phyloP scores from a whole-genome alignment of 495 filamentous ascomycete genomes.

The Neurospora sp. region DNA sequence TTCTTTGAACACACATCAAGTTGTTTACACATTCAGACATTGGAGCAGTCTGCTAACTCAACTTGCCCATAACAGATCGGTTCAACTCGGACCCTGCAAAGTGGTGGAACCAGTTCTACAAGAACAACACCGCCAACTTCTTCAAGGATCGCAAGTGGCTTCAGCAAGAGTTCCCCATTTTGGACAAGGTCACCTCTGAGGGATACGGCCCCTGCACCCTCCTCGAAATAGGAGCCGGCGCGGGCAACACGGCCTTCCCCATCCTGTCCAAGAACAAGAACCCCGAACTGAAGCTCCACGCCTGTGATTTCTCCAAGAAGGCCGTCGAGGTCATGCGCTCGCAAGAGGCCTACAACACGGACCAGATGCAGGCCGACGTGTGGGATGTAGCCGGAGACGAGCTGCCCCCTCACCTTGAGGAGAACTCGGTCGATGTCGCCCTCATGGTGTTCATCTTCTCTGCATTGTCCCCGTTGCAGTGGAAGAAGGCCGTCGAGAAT shows the following conservation, averaged over 20 bases:
- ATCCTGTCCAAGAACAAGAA: constrained; percentile 75
- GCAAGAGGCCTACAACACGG: constrained; percentile 51
- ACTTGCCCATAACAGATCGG: constrained; percentile 33
- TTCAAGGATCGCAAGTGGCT: constrained; percentile 99
- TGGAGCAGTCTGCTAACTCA: constrained; percentile 23
- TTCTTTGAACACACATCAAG: not conserved
- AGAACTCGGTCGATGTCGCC: constrained; percentile 75
- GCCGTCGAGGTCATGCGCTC: constrained; percentile 81
- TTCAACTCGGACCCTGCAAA: constrained; percentile 86
- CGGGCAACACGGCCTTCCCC: constrained; percentile 93
- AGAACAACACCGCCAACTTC: constrained; percentile 89
- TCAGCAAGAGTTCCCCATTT: constrained; percentile 82
- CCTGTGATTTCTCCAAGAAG: constrained; percentile 86
- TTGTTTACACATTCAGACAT: not conserved
- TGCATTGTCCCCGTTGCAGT: constrained; percentile 75
- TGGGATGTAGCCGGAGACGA: constrained; percentile 73
- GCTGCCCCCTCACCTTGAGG: constrained; percentile 65
- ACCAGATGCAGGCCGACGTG: constrained; percentile 71
- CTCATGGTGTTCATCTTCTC: constrained; percentile 97
- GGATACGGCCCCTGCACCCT: constrained; percentile 53
- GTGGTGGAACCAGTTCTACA: constrained; percentile 97
- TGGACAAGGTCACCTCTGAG: constrained; percentile 56
- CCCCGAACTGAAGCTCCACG: constrained; percentile 65
- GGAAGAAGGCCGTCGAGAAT: constrained; percentile 73
- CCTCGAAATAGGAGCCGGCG: constrained; percentile 88